Evolutionary conservation across 2,329 filamentous ascomycete genomes (phyloP).

Genomic region (Cercospora berteroae): DNA sequence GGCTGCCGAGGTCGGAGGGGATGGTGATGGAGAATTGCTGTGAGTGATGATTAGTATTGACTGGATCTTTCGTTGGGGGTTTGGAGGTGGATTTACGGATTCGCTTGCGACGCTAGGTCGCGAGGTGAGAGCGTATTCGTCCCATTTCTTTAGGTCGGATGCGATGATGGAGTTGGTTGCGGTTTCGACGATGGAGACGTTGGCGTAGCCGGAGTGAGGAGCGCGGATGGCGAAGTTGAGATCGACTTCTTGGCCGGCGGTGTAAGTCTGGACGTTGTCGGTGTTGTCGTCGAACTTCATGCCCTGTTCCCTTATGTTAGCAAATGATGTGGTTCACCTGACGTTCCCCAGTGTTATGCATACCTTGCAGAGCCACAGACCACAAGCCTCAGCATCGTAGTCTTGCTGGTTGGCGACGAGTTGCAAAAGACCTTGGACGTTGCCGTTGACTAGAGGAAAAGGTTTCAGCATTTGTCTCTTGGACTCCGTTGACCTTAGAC

Average conservation of each 20-base stretch:
- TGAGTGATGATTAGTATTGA: neutral
- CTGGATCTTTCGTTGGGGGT: neutral
- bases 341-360: slow-evolving; percentile 34
- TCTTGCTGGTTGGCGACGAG: slow-evolving; percentile 39
- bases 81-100: slow-evolving; percentile 2
- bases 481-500: accelerated
- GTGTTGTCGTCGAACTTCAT: slow-evolving; percentile 58
- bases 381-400: slow-evolving; percentile 28
- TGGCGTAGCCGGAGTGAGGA: slow-evolving; percentile 56
- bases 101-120: slow-evolving; percentile 46
- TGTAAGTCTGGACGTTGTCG: slow-evolving; percentile 53
- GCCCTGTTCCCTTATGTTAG: slow-evolving; percentile 43
- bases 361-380: slow-evolving; percentile 42
- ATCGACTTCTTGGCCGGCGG: slow-evolving; percentile 48
- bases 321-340: neutral
- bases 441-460: slow-evolving; percentile 47
- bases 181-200: slow-evolving; percentile 59
- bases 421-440: slow-evolving; percentile 57
- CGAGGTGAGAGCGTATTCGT: slow-evolving; percentile 54
- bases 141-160: slow-evolving; percentile 54
- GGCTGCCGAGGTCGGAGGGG: slow-evolving; percentile 48
- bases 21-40: slow-evolving; percentile 55
- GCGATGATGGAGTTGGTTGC: slow-evolving; percentile 54
- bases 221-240: slow-evolving; percentile 51
- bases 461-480: neutral